Base-by-base conservation (phyloP, 2,329 filamentous ascomycete species). In the Colletotrichum sp. region DNA sequence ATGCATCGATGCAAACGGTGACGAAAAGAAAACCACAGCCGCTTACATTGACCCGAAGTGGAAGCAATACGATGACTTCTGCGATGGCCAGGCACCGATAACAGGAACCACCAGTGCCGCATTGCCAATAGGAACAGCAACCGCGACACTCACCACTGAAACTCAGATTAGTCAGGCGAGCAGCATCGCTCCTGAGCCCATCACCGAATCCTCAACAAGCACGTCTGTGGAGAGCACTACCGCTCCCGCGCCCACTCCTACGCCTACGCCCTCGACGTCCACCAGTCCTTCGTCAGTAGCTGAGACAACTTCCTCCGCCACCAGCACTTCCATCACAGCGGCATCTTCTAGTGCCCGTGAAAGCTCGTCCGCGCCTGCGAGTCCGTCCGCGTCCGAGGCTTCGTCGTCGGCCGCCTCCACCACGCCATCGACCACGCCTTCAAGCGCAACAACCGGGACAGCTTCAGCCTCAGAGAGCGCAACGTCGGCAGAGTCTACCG, bases 151-250 rank as follows among this genome's bases (percentile, higher is more conserved):
- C 30, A 30, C 9, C 9, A 30, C 30, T 5, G 30, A 11, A 30
- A 1, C 9, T 11, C 30, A 30, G 30, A 30, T 30, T 4, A 30
- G 30, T 1, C 30, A 30, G 30, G 92, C 80, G 78, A n/a, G n/a
- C 71, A 16, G 3, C 34, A 5, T 30, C 3, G 4, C 30, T 11
- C 30, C 30, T 9, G 30, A 11, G 30, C 30, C 30, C 8, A 30
- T 30, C 9, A 30, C 30, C 9, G 30, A 30, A 30, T 30, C 28
- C 28, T 30, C 25, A 25, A 25, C 25, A 25, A 25, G 25, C 25
- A 25, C 25, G 25, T 25, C 25, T 25, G 25, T 25, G 25, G 25
- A 25, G 25, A 25, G 36, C 28, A 34, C 63, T n/a, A 64, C 64
- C 1, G 27, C 73, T 11, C 15, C 57, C 15, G 12, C 39, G 6